Percentiles rank a stretch among this genome's conserved stretches.
These are phyloP conservation scores for Flaveria bidentis DNA, from an alignment of 129 eudicot species.

Conservation along the genomic window DNA sequence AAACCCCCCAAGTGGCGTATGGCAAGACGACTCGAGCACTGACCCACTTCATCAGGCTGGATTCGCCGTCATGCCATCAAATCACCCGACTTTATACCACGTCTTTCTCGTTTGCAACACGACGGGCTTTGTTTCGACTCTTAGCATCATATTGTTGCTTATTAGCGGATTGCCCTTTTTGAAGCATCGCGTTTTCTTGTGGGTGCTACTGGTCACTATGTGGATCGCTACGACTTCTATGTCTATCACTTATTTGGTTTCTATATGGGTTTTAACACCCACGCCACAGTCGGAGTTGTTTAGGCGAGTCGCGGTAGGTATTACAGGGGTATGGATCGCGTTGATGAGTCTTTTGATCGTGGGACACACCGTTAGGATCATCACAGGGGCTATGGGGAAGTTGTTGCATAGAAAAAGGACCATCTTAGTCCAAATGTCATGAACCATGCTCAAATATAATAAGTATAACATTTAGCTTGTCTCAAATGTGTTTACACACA, in stretches of 20 bases:
- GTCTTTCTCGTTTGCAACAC: slow-evolving; percentile 39
- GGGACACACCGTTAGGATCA: slow-evolving; percentile 29
- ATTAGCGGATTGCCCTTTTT: slow-evolving; percentile 50
- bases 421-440: not conserved
- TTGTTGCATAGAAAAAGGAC: slow-evolving; percentile 21
- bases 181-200: slow-evolving; percentile 37
- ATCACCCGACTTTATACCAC: slow-evolving; percentile 16
- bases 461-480: slow-evolving; percentile 22
- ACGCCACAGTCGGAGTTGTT: not conserved
- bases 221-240: slow-evolving; percentile 50
- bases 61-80: slow-evolving; percentile 36
- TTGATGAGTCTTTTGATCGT: slow-evolving; percentile 42
- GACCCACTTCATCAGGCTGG: slow-evolving; percentile 33
- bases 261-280: slow-evolving; percentile 39
- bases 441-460: slow-evolving; percentile 2
- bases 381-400: not conserved
- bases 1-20: slow-evolving; percentile 58
- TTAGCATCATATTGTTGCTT: slow-evolving; percentile 53
- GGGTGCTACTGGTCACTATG: slow-evolving; percentile 51
- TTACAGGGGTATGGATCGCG: slow-evolving; percentile 36
- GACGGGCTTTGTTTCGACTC: slow-evolving; percentile 40
- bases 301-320: not conserved
- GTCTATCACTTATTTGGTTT: slow-evolving; percentile 42
- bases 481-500: not conserved
- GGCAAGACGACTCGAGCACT: slow-evolving; percentile 21